phyloP scores from a whole-genome alignment of 768 basidiomycete genomes.

The Porpolomopsis calyptriformis region DNA sequence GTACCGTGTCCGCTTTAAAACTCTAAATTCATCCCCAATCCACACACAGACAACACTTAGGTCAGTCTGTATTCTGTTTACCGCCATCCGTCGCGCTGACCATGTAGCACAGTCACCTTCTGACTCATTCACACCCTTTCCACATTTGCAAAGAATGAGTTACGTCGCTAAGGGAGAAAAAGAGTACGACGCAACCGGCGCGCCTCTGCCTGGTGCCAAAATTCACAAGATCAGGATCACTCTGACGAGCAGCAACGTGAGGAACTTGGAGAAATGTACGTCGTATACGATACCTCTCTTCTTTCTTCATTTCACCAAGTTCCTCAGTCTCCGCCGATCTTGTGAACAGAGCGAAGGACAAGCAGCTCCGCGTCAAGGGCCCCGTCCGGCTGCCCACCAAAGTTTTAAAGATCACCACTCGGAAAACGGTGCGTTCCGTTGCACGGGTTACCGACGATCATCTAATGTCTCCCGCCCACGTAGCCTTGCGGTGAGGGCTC shows the following conservation, averaged over 20 bases:
- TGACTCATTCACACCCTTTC: slow-evolving; percentile 44
- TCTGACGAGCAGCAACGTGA: slow-evolving; percentile 94
- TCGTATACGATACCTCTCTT: slow-evolving; percentile 4
- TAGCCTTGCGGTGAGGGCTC: slow-evolving; percentile 99
- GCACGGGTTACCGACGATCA: not conserved
- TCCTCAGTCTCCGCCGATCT: slow-evolving; percentile 85
- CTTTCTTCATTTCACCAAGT: not conserved
- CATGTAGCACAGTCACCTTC: slow-evolving; percentile 54
- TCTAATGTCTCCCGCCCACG: no score
- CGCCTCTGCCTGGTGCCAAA: slow-evolving; percentile 76
- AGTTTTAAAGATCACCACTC: slow-evolving; percentile 97
- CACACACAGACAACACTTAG: no score
- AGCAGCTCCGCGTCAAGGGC: slow-evolving; percentile 97
- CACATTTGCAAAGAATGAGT: slow-evolving; percentile 66
- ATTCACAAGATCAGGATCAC: slow-evolving; percentile 99
- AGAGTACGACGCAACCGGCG: slow-evolving; percentile 91
- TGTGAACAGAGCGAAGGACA: slow-evolving; percentile 98
- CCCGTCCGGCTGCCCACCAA: slow-evolving; percentile 99
- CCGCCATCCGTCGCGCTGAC: not conserved
- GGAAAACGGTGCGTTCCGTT: slow-evolving; percentile 73
- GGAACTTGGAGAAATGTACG: slow-evolving; percentile 96
- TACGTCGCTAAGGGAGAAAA: slow-evolving; percentile 99
- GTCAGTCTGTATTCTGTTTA: no score
- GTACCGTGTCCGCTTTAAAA: not conserved
- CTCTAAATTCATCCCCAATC: slow-evolving; percentile 1